These are phyloP conservation scores for Pythium pyrilobum DNA, from an alignment of 352 stramenopile species.

Conservation along the genomic window DNA sequence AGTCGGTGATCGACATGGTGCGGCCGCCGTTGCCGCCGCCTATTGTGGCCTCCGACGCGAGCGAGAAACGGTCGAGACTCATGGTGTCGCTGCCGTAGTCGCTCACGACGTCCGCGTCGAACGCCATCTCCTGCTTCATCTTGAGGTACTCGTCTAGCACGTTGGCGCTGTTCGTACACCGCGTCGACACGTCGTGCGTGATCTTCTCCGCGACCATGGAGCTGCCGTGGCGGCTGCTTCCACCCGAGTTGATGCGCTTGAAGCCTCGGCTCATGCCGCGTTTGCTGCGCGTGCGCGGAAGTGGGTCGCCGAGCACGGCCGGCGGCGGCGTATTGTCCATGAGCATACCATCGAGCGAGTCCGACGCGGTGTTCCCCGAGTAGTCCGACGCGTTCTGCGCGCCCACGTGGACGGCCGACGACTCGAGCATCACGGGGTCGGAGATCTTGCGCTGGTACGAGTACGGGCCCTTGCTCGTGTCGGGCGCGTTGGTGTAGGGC, in stretches of 20 bases:
- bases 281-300: constrained; percentile 6
- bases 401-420: constrained; percentile 14
- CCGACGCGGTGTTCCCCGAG: constrained; percentile 27
- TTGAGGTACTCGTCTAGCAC: constrained; percentile 71
- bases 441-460: constrained; percentile 29
- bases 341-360: constrained; percentile 53
- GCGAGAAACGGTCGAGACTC: constrained; percentile 46
- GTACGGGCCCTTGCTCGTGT: constrained; percentile 37
- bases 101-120: constrained; percentile 41
- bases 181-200: constrained; percentile 36
- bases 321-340: constrained; percentile 35
- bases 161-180: constrained; percentile 48
- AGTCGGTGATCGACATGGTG: constrained; percentile 59
- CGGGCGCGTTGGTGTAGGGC: constrained; percentile 48
- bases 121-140: constrained; percentile 78
- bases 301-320: constrained; percentile 34
- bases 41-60: constrained; percentile 38
- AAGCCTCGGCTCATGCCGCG: constrained; percentile 34
- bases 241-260: constrained; percentile 35
- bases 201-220: background rate
- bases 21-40: constrained; percentile 19
- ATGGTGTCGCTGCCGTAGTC: constrained; percentile 53
- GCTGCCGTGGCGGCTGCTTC: constrained; percentile 8
- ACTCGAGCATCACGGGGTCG: constrained; percentile 34
- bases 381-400: constrained; percentile 10